phyloP scores from a whole-genome alignment of 129 eudicot species.

The Escallonia herrerae region DNA sequence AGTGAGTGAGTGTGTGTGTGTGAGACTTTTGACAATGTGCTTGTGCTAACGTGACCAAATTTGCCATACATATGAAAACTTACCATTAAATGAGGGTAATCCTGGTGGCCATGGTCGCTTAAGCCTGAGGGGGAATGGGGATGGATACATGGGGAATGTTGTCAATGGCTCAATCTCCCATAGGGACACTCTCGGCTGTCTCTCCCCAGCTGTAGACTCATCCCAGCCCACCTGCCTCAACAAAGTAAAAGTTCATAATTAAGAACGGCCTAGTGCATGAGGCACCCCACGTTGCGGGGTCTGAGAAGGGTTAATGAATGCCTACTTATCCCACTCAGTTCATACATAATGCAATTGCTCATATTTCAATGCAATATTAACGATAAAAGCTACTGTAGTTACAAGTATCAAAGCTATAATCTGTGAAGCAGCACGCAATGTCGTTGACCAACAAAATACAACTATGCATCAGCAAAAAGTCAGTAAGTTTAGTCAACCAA shows the following conservation, averaged over 20 bases:
- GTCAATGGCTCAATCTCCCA: constrained; percentile 96
- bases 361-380: no score
- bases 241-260: neutral
- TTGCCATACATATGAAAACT: neutral
- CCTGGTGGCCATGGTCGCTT: constrained; percentile 94
- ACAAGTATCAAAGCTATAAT: neutral
- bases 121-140: constrained; percentile 78
- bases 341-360: no score
- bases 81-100: constrained; percentile 58
- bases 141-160: constrained; percentile 91
- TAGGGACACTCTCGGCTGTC: constrained; percentile 87
- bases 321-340: no score
- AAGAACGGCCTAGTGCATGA: neutral
- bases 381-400: no score
- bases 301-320: no score
- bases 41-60: no score
- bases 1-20: no score
- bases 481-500: constrained; percentile 6
- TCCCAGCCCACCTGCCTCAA: constrained; percentile 76
- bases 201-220: constrained; percentile 95
- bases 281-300: no score
- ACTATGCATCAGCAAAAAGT: neutral
- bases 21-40: no score
- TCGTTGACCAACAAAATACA: neutral
- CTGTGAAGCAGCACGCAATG: neutral